phyloP scores from a whole-genome alignment of 2,329 filamentous ascomycete species.

The Xylaria sp. region DNA sequence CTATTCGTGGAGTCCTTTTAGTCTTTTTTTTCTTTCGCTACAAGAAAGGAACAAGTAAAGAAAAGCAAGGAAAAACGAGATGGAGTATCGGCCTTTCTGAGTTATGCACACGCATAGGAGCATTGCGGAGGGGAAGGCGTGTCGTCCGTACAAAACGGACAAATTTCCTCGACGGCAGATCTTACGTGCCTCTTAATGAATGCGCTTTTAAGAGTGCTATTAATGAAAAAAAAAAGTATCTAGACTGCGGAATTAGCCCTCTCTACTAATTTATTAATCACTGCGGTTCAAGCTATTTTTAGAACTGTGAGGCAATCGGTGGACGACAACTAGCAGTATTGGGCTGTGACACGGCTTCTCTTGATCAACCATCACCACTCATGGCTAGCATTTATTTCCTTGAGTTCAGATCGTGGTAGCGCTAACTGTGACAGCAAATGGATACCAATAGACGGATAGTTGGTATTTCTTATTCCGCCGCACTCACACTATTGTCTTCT shows the following conservation, averaged over 20 bases:
- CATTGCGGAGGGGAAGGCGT: not conserved
- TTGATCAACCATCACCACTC: not conserved
- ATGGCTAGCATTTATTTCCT: not conserved
- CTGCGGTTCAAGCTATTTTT: not conserved
- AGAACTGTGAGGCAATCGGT: not conserved
- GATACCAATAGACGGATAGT: not conserved
- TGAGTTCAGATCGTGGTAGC: not conserved
- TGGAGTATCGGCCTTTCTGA: constrained; percentile 5
- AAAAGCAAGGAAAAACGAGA: not conserved
- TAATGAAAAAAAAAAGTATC: constrained; percentile 10
- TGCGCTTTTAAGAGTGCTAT: constrained; percentile 17
- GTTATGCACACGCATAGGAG: not conserved
- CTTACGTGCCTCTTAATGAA: constrained; percentile 11
- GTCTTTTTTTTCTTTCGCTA: not conserved
- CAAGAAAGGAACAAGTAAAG: not conserved
- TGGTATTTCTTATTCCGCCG: not conserved
- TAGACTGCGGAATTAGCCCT: not conserved
- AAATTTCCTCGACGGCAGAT: not conserved
- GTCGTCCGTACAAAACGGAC: not conserved
- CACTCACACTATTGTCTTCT: not conserved
- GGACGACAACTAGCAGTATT: not conserved
- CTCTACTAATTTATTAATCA: not conserved
- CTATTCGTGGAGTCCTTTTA: constrained; percentile 13
- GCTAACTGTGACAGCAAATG: not conserved
- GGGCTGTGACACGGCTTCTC: not conserved